phyloP scores from a whole-genome alignment of 768 basidiomycete species.

The Tulasnella sp. region DNA sequence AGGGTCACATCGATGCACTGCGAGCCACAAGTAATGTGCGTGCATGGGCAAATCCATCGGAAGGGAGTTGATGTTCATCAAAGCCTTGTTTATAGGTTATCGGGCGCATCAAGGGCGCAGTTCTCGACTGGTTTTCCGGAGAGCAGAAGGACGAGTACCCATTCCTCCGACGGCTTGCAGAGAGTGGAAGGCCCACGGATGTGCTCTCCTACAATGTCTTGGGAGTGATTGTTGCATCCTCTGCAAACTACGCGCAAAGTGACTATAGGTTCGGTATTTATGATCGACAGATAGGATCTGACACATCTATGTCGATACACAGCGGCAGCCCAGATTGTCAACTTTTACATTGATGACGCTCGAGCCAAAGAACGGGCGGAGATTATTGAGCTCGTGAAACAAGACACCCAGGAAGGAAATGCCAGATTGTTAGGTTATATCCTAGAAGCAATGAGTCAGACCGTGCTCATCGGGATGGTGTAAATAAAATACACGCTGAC shows the following conservation, averaged over 20 bases:
- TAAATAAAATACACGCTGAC: too few species aligned
- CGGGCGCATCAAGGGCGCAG: constrained; percentile 33
- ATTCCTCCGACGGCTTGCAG: constrained; percentile 32
- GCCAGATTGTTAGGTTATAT: constrained; percentile 39
- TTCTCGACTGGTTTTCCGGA: constrained; percentile 1
- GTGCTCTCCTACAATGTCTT: constrained; percentile 58
- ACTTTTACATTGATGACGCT: constrained; percentile 44
- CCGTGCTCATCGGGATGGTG: too few species aligned
- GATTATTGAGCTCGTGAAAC: constrained; percentile 30
- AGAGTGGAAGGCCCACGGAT: constrained; percentile 45
- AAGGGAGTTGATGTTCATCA: constrained; percentile 53
- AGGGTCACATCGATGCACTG: constrained; percentile 8
- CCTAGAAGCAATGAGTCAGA: constrained; percentile 35
- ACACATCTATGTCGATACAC: not conserved
- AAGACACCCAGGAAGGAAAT: constrained; percentile 18
- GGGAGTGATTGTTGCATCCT: constrained; percentile 56
- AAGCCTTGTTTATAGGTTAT: constrained; percentile 78
- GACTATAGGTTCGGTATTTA: constrained; percentile 27
- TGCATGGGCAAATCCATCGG: not conserved
- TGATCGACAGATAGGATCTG: too few species aligned
- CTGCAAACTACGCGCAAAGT: constrained; percentile 63
- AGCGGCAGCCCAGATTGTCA: constrained; percentile 34
- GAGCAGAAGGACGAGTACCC: not conserved
- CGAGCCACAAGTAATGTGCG: not conserved
- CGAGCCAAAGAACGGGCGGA: constrained; percentile 31